Base-by-base conservation (phyloP, 2,329 filamentous ascomycete genomes). In the Alternaria solani region DNA sequence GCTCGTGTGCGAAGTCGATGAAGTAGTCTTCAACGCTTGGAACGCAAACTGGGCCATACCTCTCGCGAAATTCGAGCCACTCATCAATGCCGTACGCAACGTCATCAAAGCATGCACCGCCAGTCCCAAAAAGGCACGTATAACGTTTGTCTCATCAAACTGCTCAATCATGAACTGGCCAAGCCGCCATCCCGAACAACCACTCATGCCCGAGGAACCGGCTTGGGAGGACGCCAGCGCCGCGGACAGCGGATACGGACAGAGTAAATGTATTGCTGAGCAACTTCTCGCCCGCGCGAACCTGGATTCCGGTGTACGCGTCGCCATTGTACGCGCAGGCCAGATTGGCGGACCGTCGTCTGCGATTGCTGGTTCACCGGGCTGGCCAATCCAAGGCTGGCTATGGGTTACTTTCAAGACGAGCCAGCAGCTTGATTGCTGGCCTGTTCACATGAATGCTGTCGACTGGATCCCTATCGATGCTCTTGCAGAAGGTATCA, bases 11-110 rank as follows among this genome's bases (percentile, higher is more conserved):
- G 30, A 14, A 16, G 38, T 54, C 4, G 25, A 44, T 1, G 41
- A 54, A 46, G 11, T 54, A 8, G 18, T 54, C 11, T 46, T 54
- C 23, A 54, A 54, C 20, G 51, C 51, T 23, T 54, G 51, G 51
- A 54, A 42, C 23, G 30, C 51, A 8, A 44, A 36, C 9, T 54
- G 51, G 51, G 28, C 20, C 16, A 36, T 36, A 12, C 51, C 51
- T 5, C 51, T 54, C 1, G n/a, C 26, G 1, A 23, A 20, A 1
- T 55, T 47, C 23, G 12, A 47, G 3, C 52, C 42, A 38, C 52
- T 55, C 11, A 42, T 55, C 3, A 36, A 36, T 5, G 52, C 52
- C 5, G 32, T 55, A 11, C 28, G 32, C 7, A 28, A 44, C 7
- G 30, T 36, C 14, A 32, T 47, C 16, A 4, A 12, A 1, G 26